Percentiles rank a stretch among this genome's conserved stretches.
Conservation (phyloP, 169 alveolate species). For the Plasmodium fragile region DNA sequence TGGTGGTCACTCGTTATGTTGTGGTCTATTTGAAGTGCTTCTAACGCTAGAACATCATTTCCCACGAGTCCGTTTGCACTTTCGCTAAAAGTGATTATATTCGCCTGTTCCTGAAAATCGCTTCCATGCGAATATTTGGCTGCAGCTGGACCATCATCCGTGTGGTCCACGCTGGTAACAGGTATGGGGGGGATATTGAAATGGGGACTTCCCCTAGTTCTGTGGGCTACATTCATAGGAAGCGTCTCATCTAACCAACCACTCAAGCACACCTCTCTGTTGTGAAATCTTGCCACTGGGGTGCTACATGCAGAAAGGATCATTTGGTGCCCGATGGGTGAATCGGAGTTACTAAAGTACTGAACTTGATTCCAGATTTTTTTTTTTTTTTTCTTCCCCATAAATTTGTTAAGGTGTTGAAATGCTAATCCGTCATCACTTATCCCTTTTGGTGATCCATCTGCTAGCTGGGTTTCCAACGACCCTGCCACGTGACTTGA, state of each 20-base stretch:
- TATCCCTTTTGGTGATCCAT: neutral
- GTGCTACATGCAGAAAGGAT: neutral
- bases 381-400: neutral
- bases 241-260: neutral
- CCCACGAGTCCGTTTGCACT: neutral
- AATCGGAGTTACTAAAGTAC: constrained; percentile 16
- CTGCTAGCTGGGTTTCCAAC: neutral
- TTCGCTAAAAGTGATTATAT: neutral
- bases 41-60: neutral
- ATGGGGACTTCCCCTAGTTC: neutral
- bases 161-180: neutral
- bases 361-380: neutral
- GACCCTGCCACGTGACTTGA: neutral
- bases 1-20: neutral
- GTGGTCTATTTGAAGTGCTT: neutral
- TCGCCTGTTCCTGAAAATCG: neutral
- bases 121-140: neutral
- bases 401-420: neutral
- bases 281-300: neutral
- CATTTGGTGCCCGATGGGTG: neutral
- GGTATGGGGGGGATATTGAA: neutral
- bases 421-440: neutral
- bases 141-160: neutral
- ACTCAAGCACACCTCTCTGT: neutral
- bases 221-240: neutral